Base-by-base conservation (phyloP, 1,139 yeast genomes). In the Yamadazyma friedrichii region DNA sequence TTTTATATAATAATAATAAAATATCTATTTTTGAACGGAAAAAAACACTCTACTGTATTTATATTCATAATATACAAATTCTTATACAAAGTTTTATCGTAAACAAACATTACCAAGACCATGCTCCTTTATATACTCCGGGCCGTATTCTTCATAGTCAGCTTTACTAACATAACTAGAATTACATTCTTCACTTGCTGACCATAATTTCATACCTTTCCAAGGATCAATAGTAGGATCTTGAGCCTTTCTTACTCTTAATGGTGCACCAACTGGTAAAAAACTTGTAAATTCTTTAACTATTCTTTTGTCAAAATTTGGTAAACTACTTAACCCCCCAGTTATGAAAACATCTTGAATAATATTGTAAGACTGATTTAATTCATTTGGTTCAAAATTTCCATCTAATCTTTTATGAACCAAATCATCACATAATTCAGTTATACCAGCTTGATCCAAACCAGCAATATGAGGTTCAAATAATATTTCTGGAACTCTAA, bases 401-500 rank as follows among this genome's bases (percentile, higher is more conserved):
- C 80, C 76, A 29, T 77, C 80, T 38, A 84, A 68, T 51, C 91
- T 74, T 41, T 80, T 77, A 37, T 77, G 56, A 5, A 91, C 56
- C 12, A 88, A 72, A 47, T 83, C 88, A 49, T 83, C 84, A 46
- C 83, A 75, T 33, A 89, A 64, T 61, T 94, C 98, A 15, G 78
- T 59, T 10, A 94, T 71, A 16, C 98, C 98, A 0, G 98, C 96
- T 62, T 91, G 98, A 60, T 94, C 98, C 27, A 89, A 69, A 11
- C 98, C 98, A 0, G 95, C 96, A 49, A 93, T 88, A 11, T 83
- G 77, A n/a, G 99, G 98, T 59, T 91, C 95, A 63, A 93, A 91
- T 39, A 88, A 59, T 1, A 91, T 83, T 61, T 94, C 99, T 0
- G 98, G 97, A 2, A 91, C 88, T 44, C 96, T 76, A 26, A 91